Evolutionary conservation across 2,329 filamentous ascomycete species (phyloP).

Genomic region (Dactylonectria macrodidyma): DNA sequence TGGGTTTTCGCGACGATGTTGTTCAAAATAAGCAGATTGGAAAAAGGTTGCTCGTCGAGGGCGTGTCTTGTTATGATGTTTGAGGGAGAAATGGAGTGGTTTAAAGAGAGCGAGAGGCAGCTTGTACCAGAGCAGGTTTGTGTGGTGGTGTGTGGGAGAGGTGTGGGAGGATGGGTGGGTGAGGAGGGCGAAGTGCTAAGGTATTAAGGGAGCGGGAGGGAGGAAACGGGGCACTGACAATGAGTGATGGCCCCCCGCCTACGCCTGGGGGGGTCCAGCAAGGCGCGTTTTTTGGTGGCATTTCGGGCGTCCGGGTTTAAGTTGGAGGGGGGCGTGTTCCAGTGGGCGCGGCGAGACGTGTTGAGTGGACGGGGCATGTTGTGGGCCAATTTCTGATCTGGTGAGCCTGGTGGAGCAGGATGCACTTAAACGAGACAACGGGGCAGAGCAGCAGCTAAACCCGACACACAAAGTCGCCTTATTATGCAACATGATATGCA

Average conservation of each 20-base stretch:
- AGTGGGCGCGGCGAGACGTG: not conserved
- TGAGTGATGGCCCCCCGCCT: conserved; percentile 1
- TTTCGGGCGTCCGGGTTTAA: conserved; percentile 27
- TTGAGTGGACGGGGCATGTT: conserved; percentile 1
- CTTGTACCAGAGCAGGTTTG: conserved; percentile 25
- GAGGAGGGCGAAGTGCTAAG: conserved; percentile 19
- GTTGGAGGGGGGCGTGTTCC: conserved; percentile 22
- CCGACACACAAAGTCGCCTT: not conserved
- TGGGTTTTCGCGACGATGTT: conserved; percentile 19
- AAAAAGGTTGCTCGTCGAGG: conserved; percentile 20
- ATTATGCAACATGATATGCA: not conserved
- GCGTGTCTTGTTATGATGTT: conserved; percentile 22
- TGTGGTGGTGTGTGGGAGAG: conserved; percentile 12
- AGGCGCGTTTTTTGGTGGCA: conserved; percentile 31
- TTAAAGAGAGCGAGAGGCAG: conserved; percentile 21
- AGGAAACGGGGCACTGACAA: not conserved
- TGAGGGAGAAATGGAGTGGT: not conserved
- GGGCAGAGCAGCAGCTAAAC: not conserved
- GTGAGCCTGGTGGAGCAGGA: not conserved
- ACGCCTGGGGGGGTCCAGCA: not conserved
- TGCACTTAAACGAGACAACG: conserved; percentile 15
- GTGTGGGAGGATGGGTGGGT: conserved; percentile 18
- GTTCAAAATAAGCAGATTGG: not conserved
- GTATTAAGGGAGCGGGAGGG: conserved; percentile 13
- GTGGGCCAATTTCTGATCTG: not conserved